Evolutionary conservation across 345 rosid species (phyloP).

Genomic region (Eutrema yunnanense): DNA sequence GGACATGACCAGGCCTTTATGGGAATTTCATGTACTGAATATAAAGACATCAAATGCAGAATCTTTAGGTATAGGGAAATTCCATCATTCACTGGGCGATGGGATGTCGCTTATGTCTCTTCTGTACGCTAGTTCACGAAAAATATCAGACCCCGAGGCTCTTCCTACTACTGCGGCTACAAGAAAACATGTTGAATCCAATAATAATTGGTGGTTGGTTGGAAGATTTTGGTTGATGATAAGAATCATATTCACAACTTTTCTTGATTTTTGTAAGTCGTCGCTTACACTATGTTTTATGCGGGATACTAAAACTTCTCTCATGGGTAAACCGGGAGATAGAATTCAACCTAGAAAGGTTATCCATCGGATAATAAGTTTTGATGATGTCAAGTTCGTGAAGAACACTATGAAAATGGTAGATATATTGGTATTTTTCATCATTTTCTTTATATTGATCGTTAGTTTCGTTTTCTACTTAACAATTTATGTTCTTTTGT

Average conservation of each 20-base stretch:
- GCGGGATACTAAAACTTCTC: conserved; percentile 43
- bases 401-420: conserved; percentile 23
- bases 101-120: conserved; percentile 57
- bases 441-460: background rate
- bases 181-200: background rate
- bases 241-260: conserved; percentile 38
- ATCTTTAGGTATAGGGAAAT: conserved; percentile 31
- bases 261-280: conserved; percentile 33
- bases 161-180: conserved; percentile 44
- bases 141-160: conserved; percentile 45
- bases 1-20: conserved; percentile 56
- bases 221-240: conserved; percentile 31
- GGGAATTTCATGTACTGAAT: conserved; percentile 75
- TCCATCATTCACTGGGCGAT: conserved; percentile 57
- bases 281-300: conserved; percentile 33
- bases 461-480: background rate
- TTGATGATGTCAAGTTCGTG: conserved; percentile 54
- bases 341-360: conserved; percentile 3
- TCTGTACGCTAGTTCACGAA: conserved; percentile 42
- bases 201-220: conserved; percentile 25
- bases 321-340: conserved; percentile 13
- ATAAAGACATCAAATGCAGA: conserved; percentile 55
- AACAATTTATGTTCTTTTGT: background rate
- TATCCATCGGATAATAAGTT: conserved; percentile 37
- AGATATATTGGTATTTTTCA: background rate